phyloP scores from a whole-genome alignment of 306 rosid genomes.

The Pyrus betulifolia region DNA sequence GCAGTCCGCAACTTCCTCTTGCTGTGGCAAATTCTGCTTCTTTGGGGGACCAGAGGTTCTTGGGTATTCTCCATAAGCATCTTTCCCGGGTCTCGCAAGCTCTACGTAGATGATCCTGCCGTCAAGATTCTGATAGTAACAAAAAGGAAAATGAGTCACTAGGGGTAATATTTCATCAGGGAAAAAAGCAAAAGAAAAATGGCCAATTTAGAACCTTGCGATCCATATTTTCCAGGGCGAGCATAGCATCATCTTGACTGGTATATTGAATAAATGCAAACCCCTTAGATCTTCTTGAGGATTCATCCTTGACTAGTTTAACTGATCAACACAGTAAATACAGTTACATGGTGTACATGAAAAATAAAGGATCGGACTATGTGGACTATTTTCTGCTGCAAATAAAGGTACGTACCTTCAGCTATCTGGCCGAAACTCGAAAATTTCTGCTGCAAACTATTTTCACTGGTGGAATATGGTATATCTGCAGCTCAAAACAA shows the following conservation, averaged over 20 bases:
- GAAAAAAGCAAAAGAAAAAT: neutral
- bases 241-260: conserved; percentile 70
- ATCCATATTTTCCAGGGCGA: conserved; percentile 87
- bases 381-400: no score
- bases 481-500: conserved; percentile 52
- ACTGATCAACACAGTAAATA: conserved; percentile 34
- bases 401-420: conserved; percentile 14
- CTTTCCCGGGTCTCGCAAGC: conserved; percentile 54
- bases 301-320: conserved; percentile 47
- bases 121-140: conserved; percentile 34
- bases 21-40: conserved; percentile 37
- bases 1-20: conserved; percentile 69
- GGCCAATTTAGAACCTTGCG: conserved; percentile 46
- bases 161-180: neutral
- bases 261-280: conserved; percentile 82
- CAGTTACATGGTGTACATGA: neutral
- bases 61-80: conserved; percentile 32
- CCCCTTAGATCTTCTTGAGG: conserved; percentile 56
- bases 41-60: conserved; percentile 69
- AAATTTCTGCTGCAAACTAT: conserved; percentile 53
- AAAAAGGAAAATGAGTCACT: conserved; percentile 6
- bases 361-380: neutral
- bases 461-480: conserved; percentile 63
- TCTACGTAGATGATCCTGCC: conserved; percentile 66
- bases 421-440: conserved; percentile 78